Conservation (phyloP, 352 stramenopile species). For the Phytophthora colocasiae region DNA sequence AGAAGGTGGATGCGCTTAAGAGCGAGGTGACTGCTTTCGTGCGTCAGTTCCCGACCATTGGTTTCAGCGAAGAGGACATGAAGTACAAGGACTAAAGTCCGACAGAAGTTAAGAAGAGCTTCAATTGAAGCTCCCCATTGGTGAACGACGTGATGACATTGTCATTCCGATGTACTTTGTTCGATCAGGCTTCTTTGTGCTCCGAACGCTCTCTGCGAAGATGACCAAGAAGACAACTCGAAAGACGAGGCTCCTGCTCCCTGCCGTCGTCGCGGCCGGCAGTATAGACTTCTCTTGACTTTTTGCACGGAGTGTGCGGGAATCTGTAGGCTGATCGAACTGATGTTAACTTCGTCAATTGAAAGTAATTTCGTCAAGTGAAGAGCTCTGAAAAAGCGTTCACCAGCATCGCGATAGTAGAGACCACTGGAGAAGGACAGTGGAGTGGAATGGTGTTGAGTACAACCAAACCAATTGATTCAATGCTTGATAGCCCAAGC, state of each 20-base stretch:
- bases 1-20: constrained; percentile 84
- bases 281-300: constrained; percentile 18
- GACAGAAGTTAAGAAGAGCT: constrained; percentile 13
- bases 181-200: constrained; percentile 17
- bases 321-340: constrained; percentile 1
- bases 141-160: constrained; percentile 21
- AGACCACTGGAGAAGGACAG: background rate
- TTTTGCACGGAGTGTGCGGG: constrained; percentile 14
- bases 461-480: too few species aligned
- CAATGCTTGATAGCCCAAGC: background rate
- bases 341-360: background rate
- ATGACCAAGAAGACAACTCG: constrained; percentile 14
- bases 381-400: background rate
- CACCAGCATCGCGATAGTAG: too few species aligned
- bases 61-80: constrained; percentile 95
- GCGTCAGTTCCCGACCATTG: constrained; percentile 96
- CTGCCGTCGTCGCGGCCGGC: constrained; percentile 14
- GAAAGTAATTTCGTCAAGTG: constrained; percentile 1
- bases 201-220: constrained; percentile 18
- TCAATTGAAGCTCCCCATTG: constrained; percentile 1
- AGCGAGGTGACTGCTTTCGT: constrained; percentile 94
- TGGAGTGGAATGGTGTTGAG: background rate
- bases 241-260: constrained; percentile 22
- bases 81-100: constrained; percentile 82
- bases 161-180: constrained; percentile 13